Percentiles rank a stretch among this genome's conserved stretches.
Evolutionary conservation across 768 basidiomycete species (phyloP).

Genomic region (Chalciporus pseudorubinellus): DNA sequence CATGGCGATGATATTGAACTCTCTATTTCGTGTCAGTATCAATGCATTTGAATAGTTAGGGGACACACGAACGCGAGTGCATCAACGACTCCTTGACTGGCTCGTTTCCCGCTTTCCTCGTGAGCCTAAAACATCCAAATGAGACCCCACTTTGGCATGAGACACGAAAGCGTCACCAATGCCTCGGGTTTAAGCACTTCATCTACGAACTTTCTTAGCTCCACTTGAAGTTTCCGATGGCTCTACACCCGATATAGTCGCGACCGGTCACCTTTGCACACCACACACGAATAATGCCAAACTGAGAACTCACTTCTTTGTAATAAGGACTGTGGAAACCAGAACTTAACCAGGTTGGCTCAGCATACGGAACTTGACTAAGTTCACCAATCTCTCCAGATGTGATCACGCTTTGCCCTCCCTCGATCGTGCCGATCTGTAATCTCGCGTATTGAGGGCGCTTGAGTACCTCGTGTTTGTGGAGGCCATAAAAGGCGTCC

Average conservation of each 20-base stretch:
- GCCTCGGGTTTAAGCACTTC: constrained; percentile 52
- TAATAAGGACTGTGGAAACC: constrained; percentile 75
- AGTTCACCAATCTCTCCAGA: constrained; percentile 49
- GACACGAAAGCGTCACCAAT: constrained; percentile 11
- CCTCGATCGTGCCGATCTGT: constrained; percentile 61
- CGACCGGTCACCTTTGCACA: too few species aligned
- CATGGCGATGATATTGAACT: constrained; percentile 46
- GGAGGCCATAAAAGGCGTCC: constrained; percentile 75
- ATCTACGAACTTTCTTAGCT: constrained; percentile 59
- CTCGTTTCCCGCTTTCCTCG: constrained; percentile 59
- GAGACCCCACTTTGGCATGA: neutral
- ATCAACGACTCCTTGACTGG: constrained; percentile 50
- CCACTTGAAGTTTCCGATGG: constrained; percentile 42
- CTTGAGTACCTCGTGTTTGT: constrained; percentile 68
- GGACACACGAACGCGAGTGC: constrained; percentile 45
- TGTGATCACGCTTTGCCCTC: constrained; percentile 51
- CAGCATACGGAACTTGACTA: constrained; percentile 73
- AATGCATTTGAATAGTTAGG: neutral
- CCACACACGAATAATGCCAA: neutral
- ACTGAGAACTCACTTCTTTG: constrained; percentile 48
- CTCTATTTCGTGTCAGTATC: constrained; percentile 20
- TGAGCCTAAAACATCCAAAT: constrained; percentile 31
- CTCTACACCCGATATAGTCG: constrained; percentile 25
- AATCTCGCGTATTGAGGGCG: constrained; percentile 64
- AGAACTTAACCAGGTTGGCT: constrained; percentile 69